Evolutionary conservation across 768 basidiomycete genomes (phyloP).

Genomic region (Tylopilus felleus): DNA sequence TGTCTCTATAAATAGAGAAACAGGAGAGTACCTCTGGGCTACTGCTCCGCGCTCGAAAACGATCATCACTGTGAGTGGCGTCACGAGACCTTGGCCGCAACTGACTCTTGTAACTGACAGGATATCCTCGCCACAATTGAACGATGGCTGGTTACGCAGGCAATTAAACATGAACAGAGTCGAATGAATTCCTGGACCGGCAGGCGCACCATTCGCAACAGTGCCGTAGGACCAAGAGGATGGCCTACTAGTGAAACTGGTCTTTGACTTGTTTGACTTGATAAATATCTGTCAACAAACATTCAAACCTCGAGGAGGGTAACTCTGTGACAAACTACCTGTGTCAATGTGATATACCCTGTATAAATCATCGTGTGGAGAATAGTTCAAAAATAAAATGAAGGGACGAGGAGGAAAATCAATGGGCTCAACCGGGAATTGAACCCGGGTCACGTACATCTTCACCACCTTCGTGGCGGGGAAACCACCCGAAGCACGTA

Average conservation of each 20-base stretch:
- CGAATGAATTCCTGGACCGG: not conserved
- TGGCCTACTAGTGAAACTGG: not conserved
- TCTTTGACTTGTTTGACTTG: conserved; percentile 9
- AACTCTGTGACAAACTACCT: not conserved
- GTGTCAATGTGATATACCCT: not conserved
- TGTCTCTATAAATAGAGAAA: conserved; percentile 3
- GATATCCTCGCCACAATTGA: conserved; percentile 28
- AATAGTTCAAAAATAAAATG: not conserved
- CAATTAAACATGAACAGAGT: conserved; percentile 15
- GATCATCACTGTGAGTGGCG: conserved; percentile 19
- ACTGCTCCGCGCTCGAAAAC: conserved; percentile 11
- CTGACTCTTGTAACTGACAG: conserved; percentile 9
- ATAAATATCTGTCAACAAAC: conserved; percentile 16
- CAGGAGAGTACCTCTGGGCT: conserved; percentile 23
- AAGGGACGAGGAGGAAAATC: conserved; percentile 1
- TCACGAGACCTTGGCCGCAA: not conserved
- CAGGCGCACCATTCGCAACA: conserved; percentile 9
- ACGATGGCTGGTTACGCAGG: conserved; percentile 24
- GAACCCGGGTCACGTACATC: conserved; percentile 37
- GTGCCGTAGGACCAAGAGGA: conserved; percentile 26
- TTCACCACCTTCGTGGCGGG: conserved; percentile 24
- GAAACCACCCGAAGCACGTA: conserved; percentile 33
- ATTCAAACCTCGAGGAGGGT: not conserved
- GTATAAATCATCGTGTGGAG: too few relatives aligned
- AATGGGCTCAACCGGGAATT: conserved; percentile 30